Evolutionary conservation across 1,139 yeast species (phyloP).

Genomic region (Pichia terricola): DNA sequence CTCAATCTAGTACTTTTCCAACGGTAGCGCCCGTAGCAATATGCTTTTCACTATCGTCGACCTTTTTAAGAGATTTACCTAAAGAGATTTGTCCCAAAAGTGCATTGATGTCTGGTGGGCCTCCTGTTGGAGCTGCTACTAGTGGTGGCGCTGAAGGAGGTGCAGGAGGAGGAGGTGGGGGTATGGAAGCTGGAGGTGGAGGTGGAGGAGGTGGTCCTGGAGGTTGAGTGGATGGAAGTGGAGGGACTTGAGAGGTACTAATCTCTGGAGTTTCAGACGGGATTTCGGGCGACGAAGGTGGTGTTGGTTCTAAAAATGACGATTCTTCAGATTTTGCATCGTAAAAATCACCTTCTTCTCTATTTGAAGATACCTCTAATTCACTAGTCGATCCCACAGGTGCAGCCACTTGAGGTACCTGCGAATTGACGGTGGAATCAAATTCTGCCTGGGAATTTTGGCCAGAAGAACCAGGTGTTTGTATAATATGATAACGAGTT

Average conservation of each 20-base stretch:
- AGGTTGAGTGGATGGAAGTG: conserved; percentile 7
- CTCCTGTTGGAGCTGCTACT: conserved; percentile 13
- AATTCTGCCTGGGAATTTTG: background rate
- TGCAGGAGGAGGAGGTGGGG: conserved; percentile 18
- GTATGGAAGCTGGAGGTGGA: conserved; percentile 17
- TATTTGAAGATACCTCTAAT: background rate
- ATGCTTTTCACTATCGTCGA: conserved; percentile 36
- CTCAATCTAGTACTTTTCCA: conserved; percentile 33
- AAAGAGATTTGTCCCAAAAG: conserved; percentile 43
- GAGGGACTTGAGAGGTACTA: conserved; percentile 11
- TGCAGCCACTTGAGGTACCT: conserved; percentile 1
- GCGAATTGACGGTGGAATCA: background rate
- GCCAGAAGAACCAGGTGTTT: too few relatives aligned
- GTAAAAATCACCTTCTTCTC: conserved; percentile 9
- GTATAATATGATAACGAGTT: background rate
- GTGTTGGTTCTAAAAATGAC: conserved; percentile 12
- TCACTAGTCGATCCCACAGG: conserved; percentile 3
- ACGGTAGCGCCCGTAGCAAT: conserved; percentile 38
- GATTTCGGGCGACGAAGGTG: conserved; percentile 14
- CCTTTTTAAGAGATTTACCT: conserved; percentile 40
- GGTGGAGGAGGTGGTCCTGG: conserved; percentile 22
- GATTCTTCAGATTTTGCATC: conserved; percentile 16
- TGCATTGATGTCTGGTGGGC: conserved; percentile 16
- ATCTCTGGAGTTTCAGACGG: conserved; percentile 7
- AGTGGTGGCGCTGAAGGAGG: conserved; percentile 12